Conservation (phyloP, 257 asterid genomes). For the Nicotiana otophora region DNA sequence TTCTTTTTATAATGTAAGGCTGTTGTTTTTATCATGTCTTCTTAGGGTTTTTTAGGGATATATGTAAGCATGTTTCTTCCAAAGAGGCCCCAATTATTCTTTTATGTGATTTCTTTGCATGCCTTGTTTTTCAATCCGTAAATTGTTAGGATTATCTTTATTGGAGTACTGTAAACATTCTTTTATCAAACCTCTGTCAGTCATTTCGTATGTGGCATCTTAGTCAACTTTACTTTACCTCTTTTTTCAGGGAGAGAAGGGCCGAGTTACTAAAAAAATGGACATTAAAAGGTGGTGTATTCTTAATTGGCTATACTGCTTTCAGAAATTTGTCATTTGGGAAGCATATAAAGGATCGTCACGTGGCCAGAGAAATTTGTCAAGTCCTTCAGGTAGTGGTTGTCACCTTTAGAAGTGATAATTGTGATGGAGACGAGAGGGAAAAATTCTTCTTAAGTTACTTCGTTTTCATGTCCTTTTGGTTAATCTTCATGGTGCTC, state of each 20-base stretch:
- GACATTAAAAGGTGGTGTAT: constrained; percentile 86
- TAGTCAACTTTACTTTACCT: neutral
- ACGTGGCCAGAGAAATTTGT: constrained; percentile 71
- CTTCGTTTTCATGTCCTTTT: neutral
- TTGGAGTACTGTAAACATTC: neutral
- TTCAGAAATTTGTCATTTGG: constrained; percentile 88
- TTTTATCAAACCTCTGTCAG: neutral
- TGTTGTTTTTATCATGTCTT: neutral
- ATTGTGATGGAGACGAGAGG: constrained; percentile 3
- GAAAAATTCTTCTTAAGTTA: neutral
- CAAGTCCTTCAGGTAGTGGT: constrained; percentile 67
- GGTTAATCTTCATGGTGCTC: neutral
- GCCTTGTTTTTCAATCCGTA: neutral
- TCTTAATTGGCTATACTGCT: constrained; percentile 82
- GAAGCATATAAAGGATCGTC: constrained; percentile 80
- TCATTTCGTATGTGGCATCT: neutral
- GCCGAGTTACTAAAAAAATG: constrained; percentile 68
- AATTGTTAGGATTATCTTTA: neutral
- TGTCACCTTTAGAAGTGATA: constrained; percentile 8
- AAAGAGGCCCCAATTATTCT: neutral
- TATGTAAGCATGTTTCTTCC: neutral
- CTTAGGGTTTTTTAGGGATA: neutral
- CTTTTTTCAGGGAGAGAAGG: constrained; percentile 68
- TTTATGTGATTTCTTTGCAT: neutral
- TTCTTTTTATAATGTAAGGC: neutral